Evolutionary conservation across 2,329 filamentous ascomycete genomes (phyloP), one percentile per base, ranked within the genome.

Genomic region (Alternaria consortialis): DNA sequence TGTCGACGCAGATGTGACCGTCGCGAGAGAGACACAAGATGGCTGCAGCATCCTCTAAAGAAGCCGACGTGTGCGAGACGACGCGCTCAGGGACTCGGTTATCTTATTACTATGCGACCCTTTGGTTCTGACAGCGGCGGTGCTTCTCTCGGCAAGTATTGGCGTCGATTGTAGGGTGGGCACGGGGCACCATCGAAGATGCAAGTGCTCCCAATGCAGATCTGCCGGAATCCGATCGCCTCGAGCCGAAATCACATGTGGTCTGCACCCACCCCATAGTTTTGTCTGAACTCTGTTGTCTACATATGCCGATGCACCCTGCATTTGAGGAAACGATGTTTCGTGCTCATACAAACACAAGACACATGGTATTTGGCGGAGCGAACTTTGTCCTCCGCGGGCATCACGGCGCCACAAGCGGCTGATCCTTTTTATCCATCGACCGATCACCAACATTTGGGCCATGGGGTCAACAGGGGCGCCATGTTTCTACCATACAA

Each of bases 91-190:
- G 40, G 15, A 47, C 34, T 25, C 37, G 17, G 23, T 36, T 29
- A 37, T 40, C 36, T 40, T 58, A 43, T 27, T 17, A 25, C 42
- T 34, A 48, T 60, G 17, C 53, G 40, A 54, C 46, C 25, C 32
- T 23, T 39, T 52, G 29, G 51, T 31, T 32, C 32, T 37, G 34
- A 53, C 39, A 52, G 42, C 36, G 39, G 17, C 54, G 58, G 62
- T 44, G 56, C 44, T 47, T 58, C 50, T 62, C 40, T 62, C 55
- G 59, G 59, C 44, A 50, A 37, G 23, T 5, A 32, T 70, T 0
- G 83, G 71, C 0, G 53, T 84, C 79, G 2, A 87, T 25, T 51
- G 25, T 15, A 31, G 29, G n/a, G 44, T 47, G 48, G 40, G 40
- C 43, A 56, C 44, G 27, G 29, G 52, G 40, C 32, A 17, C 52